Base-by-base conservation (phyloP, 2,329 filamentous ascomycete genomes). In the Neonectria coccinea region DNA sequence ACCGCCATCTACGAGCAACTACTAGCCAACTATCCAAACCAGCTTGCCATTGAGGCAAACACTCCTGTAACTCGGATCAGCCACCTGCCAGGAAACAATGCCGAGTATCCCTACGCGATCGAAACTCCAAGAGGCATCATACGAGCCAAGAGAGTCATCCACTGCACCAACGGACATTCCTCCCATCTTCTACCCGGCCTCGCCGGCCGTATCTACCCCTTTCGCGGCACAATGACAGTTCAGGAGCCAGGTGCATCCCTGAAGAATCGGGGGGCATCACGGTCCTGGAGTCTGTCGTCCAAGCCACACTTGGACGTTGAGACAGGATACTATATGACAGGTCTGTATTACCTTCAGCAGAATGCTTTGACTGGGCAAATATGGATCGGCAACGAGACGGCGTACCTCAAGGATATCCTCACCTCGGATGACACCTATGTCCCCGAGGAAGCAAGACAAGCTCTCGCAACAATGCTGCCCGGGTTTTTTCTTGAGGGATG, bases 141-240 rank as follows among this genome's bases (percentile, higher is more conserved):
- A 12, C 71, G 69, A 1, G 79, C 84, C 14, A 77, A 76, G 2
- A 81, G 86, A 54, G 76, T 89, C 6, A 79, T 89, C 2, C 85
- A 89, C 65, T 84, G 84, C 39, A 89, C 85, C 0, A 88, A 89
- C 65, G 85, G 78, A 2, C 83, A 84, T 67, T 79, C 83, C 0
- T 75, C 81, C 0, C 82, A 87, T 54, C 79, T 88, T 2, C 73
- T 88, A 2, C 84, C 85, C 0, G 79, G 76, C 0, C 74, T 88
- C 3, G 74, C 78, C 1, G 79, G 80, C 2, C 79, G 80, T 16
- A 71, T 85, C 10, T 80, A 81, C 8, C 79, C 83, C 0, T 64
- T 81, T 1, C 77, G 82, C 0, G 82, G 76, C 1, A 81, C 83
- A 33, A 86, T 86, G 83, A 80, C 82, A 2, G 81, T 81, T 0